phyloP scores from a whole-genome alignment of 495 filamentous ascomycete genomes.

The Chaetomium tenue region DNA sequence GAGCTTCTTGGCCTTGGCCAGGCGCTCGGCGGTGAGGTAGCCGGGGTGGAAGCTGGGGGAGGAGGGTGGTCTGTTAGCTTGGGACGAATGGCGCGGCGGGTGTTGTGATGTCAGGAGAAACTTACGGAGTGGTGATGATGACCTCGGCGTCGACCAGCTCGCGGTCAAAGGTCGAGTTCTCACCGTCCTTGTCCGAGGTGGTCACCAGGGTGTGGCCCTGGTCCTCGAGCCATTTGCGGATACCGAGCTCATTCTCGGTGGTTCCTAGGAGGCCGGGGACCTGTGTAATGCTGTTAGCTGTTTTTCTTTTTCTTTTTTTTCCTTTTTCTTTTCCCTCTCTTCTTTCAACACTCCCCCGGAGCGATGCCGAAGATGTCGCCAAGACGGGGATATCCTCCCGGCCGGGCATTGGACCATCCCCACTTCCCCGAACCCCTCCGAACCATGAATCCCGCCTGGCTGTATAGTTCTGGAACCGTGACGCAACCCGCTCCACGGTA shows the following conservation, averaged over 20 bases:
- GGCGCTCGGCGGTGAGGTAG: conserved; percentile 93
- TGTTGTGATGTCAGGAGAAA: too few relatives aligned
- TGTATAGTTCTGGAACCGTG: not conserved
- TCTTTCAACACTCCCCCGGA: not conserved
- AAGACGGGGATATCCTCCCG: conserved; percentile 4
- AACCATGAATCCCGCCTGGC: not conserved
- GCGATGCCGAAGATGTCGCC: conserved; percentile 6
- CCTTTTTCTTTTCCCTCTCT: not conserved
- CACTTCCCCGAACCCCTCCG: conserved; percentile 22
- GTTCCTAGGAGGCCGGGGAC: conserved; percentile 88
- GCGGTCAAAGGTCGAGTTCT: conserved; percentile 89
- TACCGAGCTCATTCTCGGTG: conserved; percentile 94
- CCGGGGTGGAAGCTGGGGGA: conserved; percentile 86
- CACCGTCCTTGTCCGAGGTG: conserved; percentile 93
- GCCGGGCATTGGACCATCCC: not conserved
- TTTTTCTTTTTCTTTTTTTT: not conserved
- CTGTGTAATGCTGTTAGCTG: conserved; percentile 35
- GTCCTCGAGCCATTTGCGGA: conserved; percentile 94
- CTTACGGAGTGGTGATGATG: conserved; percentile 98
- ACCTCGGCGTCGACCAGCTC: conserved; percentile 95
- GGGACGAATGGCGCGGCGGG: too few relatives aligned
- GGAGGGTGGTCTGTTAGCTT: too few relatives aligned
- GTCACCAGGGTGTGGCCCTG: conserved; percentile 94
- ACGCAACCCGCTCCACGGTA: conserved; percentile 6
- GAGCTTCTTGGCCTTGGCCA: conserved; percentile 97